A percentile compares a stretch with the other conserved stretches of the same genome.
Conservation (phyloP, 2,329 filamentous ascomycete species). For the Cercospora sesami region DNA sequence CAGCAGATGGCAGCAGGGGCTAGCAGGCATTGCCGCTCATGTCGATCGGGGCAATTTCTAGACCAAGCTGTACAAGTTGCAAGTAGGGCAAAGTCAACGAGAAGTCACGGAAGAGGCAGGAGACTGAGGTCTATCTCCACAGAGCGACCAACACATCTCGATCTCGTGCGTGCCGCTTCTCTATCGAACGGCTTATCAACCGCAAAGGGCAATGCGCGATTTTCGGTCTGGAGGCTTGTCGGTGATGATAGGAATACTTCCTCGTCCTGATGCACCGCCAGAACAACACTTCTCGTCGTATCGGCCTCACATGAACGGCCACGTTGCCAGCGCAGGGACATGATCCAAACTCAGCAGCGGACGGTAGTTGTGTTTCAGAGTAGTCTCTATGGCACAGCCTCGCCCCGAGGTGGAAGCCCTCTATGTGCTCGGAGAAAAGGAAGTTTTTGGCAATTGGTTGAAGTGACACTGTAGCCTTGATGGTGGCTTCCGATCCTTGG, state of each 20-base stretch:
- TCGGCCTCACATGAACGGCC: neutral
- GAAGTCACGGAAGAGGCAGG: neutral
- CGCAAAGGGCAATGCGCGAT: neutral
- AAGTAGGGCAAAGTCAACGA: neutral
- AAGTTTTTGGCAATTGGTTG: neutral
- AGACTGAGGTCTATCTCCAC: neutral
- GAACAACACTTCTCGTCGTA: neutral
- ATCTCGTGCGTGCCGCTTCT: neutral
- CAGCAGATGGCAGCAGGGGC: neutral
- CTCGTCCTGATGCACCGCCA: neutral
- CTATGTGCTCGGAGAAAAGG: neutral
- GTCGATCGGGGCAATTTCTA: neutral
- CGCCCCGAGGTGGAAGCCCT: neutral
- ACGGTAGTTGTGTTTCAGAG: neutral
- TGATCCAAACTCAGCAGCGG: neutral
- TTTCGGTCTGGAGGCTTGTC: neutral
- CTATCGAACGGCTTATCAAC: neutral
- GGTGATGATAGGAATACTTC: neutral
- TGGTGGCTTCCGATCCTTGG: neutral
- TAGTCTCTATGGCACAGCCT: neutral
- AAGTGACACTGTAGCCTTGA: neutral
- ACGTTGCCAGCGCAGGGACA: neutral
- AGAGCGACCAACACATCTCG: neutral
- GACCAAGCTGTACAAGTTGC: neutral
- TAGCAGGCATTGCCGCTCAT: neutral